Percentiles rank a stretch among this genome's conserved stretches.
These are phyloP conservation scores for Filobasidium wieringae DNA, from an alignment of 768 basidiomycete genomes.

Conservation along the genomic window DNA sequence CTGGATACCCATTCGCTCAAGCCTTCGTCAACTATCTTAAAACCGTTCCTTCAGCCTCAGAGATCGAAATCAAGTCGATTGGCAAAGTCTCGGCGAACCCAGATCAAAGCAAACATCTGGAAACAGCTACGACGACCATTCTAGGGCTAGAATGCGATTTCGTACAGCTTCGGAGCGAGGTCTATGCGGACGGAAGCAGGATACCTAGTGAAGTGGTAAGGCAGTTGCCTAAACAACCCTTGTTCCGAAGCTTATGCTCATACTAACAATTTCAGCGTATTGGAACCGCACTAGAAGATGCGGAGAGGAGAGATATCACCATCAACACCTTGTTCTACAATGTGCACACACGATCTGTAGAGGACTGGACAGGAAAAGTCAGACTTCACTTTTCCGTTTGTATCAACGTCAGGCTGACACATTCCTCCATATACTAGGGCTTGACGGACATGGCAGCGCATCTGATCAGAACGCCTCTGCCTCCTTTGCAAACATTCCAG, in stretches of 20 bases:
- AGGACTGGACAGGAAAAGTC: slow-evolving; percentile 78
- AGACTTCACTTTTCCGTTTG: slow-evolving; percentile 6
- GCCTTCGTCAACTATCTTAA: slow-evolving; percentile 56
- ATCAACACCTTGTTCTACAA: slow-evolving; percentile 97
- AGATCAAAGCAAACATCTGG: slow-evolving; percentile 93
- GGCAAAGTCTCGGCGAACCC: slow-evolving; percentile 85
- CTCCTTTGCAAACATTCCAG: slow-evolving; percentile 73
- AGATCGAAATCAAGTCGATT: slow-evolving; percentile 41
- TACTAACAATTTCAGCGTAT: slow-evolving; percentile 56
- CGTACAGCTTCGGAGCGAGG: slow-evolving; percentile 85
- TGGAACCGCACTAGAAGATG: slow-evolving; percentile 85
- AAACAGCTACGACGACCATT: slow-evolving; percentile 77
- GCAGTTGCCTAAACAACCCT: too few relatives aligned
- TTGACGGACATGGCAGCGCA: slow-evolving; percentile 68
- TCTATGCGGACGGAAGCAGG: slow-evolving; percentile 72
- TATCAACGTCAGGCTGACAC: too few relatives aligned
- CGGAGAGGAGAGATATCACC: slow-evolving; percentile 77
- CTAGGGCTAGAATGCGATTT: slow-evolving; percentile 77
- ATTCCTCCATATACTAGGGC: too few relatives aligned
- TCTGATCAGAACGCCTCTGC: slow-evolving; percentile 74
- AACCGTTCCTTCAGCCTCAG: slow-evolving; percentile 16
- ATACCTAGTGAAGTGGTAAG: slow-evolving; percentile 80
- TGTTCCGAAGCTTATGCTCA: too few relatives aligned
- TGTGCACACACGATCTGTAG: slow-evolving; percentile 68
- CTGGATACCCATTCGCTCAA: slow-evolving; percentile 78